phyloP scores from a whole-genome alignment of 805 yeast genomes.

The Lachancea thermotolerans region DNA sequence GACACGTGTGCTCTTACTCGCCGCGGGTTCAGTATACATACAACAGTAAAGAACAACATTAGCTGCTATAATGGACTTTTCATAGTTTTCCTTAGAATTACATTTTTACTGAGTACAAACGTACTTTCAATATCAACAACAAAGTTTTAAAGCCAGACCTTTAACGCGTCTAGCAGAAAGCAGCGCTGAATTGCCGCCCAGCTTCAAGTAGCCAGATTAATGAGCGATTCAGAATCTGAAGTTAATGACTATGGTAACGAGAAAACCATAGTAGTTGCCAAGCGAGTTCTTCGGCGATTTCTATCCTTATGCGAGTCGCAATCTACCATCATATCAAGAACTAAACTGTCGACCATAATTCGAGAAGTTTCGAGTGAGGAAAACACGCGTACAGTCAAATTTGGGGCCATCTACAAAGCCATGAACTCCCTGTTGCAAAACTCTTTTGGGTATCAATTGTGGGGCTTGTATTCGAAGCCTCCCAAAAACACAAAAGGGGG shows the following conservation, averaged over 20 bases:
- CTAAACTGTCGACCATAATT: conserved; percentile 15
- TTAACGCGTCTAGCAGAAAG: too few relatives aligned
- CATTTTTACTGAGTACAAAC: too few relatives aligned
- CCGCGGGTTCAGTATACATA: too few relatives aligned
- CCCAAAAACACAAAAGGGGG: not conserved
- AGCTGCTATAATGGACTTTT: too few relatives aligned
- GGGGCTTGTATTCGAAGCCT: conserved; percentile 16
- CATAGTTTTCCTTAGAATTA: too few relatives aligned
- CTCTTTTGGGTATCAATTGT: conserved; percentile 24
- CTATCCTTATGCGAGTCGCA: conserved; percentile 21
- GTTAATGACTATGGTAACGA: not conserved
- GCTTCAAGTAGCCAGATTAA: not conserved
- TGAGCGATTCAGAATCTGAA: conserved; percentile 1
- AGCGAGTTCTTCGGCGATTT: conserved; percentile 20
- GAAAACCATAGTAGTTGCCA: conserved; percentile 13
- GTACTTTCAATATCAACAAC: too few relatives aligned
- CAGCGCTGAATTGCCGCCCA: not conserved
- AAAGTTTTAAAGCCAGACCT: too few relatives aligned
- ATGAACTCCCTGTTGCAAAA: conserved; percentile 19
- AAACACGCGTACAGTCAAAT: conserved; percentile 12
- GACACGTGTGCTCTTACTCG: too few relatives aligned
- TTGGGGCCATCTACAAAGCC: conserved; percentile 11
- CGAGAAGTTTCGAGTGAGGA: conserved; percentile 18
- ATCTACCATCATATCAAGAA: conserved; percentile 17
- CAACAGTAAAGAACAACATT: too few relatives aligned